Percentiles rank a stretch among this genome's conserved stretches.
phyloP scores from a whole-genome alignment of 768 basidiomycete genomes.

The Galerina marginata region DNA sequence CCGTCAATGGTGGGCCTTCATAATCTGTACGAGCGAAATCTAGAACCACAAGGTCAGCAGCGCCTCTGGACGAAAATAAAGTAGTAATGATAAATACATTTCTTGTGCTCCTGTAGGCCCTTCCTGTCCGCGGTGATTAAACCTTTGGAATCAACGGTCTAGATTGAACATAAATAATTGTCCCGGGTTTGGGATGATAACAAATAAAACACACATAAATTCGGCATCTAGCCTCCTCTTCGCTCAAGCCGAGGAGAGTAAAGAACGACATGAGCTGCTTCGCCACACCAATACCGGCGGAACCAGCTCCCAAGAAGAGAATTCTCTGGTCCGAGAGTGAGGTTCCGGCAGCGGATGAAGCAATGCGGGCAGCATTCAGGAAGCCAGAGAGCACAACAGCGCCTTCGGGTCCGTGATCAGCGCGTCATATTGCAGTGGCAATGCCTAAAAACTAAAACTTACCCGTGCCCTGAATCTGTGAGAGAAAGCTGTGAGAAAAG shows the following conservation, averaged over 20 bases:
- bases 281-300: slow-evolving; percentile 88
- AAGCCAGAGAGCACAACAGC: slow-evolving; percentile 79
- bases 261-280: slow-evolving; percentile 86
- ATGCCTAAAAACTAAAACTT: slow-evolving; percentile 5
- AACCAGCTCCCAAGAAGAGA: slow-evolving; percentile 91
- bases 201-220: slow-evolving; percentile 60
- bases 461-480: slow-evolving; percentile 72
- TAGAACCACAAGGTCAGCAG: slow-evolving; percentile 41
- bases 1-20: slow-evolving; percentile 62
- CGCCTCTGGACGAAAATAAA: not conserved
- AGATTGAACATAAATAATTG: slow-evolving; percentile 17
- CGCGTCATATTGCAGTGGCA: not conserved
- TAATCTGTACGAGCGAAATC: slow-evolving; percentile 79
- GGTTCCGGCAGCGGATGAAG: slow-evolving; percentile 56
- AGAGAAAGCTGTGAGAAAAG: slow-evolving; percentile 10
- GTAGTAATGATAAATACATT: slow-evolving; percentile 44
- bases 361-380: slow-evolving; percentile 70
- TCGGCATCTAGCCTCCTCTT: slow-evolving; percentile 66
- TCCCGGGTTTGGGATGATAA: slow-evolving; percentile 1
- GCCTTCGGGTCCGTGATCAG: slow-evolving; percentile 39
- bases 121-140: slow-evolving; percentile 73
- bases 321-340: slow-evolving; percentile 78
- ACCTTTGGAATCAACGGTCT: slow-evolving; percentile 82
- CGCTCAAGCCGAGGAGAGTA: slow-evolving; percentile 66
- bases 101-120: slow-evolving; percentile 76